These are phyloP conservation scores for Entomortierella beljakovae DNA, from an alignment of 192 early-diverging fungal species.

Conservation along the genomic window DNA sequence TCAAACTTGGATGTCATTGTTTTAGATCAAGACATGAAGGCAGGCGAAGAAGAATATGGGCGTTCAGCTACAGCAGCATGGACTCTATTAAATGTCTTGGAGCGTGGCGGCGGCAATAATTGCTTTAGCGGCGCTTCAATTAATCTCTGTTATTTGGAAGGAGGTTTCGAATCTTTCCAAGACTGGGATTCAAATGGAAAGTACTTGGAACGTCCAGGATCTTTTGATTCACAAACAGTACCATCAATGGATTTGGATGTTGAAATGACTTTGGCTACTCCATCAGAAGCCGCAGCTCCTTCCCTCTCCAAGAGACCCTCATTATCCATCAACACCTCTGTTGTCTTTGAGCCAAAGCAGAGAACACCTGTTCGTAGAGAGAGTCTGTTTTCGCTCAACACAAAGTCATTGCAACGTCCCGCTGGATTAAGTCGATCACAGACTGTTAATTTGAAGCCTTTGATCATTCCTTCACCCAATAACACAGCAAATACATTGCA, in stretches of 20 bases:
- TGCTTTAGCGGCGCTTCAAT: constrained; percentile 24
- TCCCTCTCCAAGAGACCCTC: constrained; percentile 1
- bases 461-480: constrained; percentile 15
- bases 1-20: constrained; percentile 41
- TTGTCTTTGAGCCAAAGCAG: constrained; percentile 14
- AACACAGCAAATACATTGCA: background rate
- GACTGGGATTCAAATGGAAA: constrained; percentile 46
- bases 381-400: constrained; percentile 57
- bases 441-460: constrained; percentile 25
- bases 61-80: constrained; percentile 57
- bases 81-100: constrained; percentile 63
- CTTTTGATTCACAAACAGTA: background rate
- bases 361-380: constrained; percentile 38
- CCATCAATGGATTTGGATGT: constrained; percentile 15
- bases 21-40: constrained; percentile 61
- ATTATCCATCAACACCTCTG: constrained; percentile 29
- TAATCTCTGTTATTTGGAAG: constrained; percentile 59
- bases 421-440: constrained; percentile 26
- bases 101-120: constrained; percentile 32
- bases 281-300: background rate
- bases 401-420: constrained; percentile 47
- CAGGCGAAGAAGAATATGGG: constrained; percentile 52
- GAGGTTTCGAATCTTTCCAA: constrained; percentile 63
- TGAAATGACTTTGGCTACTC: constrained; percentile 28
- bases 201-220: constrained; percentile 19